Conservation (phyloP, 2,329 filamentous ascomycete genomes). For the Chaetothyriales sp. region DNA sequence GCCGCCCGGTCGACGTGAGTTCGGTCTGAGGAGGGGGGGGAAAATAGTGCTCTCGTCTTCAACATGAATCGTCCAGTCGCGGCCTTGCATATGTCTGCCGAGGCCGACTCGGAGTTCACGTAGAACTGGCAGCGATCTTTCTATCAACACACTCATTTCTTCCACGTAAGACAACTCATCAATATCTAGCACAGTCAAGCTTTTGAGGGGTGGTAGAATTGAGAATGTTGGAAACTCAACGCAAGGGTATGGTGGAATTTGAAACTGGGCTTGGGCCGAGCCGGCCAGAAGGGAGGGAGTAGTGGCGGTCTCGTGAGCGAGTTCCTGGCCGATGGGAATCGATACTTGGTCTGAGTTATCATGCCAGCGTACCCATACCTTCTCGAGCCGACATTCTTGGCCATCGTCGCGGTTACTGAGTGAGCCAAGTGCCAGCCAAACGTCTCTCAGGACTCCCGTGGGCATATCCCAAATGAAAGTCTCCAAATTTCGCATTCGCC, state of each 20-base stretch:
- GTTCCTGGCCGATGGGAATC: conserved; percentile 17
- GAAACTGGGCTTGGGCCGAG: conserved; percentile 12
- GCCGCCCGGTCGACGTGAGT: conserved; percentile 43
- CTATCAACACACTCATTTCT: conserved; percentile 64
- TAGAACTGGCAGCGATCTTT: conserved; percentile 50
- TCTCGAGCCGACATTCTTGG: conserved; percentile 51
- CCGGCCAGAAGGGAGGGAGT: conserved; percentile 13
- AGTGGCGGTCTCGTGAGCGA: conserved; percentile 7
- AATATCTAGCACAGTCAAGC: conserved; percentile 62
- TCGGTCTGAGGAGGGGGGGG: conserved; percentile 23
- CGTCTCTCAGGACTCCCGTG: conserved; percentile 63
- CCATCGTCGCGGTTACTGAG: conserved; percentile 47
- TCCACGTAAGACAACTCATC: conserved; percentile 72
- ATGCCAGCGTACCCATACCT: conserved; percentile 71
- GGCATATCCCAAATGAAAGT: conserved; percentile 83
- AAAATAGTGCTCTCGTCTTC: conserved; percentile 11
- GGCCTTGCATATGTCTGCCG: conserved; percentile 37
- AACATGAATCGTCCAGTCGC: conserved; percentile 17
- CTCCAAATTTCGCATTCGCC: conserved; percentile 67
- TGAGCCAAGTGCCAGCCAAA: conserved; percentile 64
- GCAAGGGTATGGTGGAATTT: conserved; percentile 32
- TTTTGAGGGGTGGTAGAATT: conserved; percentile 57
- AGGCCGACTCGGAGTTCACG: conserved; percentile 62
- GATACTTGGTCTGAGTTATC: conserved; percentile 45
- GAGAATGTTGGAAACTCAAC: conserved; percentile 72